Evolutionary conservation across 176 grass and related monocot species (phyloP), one percentile per base, ranked within the genome.

Genomic region (Rhynchospora breviuscula): DNA sequence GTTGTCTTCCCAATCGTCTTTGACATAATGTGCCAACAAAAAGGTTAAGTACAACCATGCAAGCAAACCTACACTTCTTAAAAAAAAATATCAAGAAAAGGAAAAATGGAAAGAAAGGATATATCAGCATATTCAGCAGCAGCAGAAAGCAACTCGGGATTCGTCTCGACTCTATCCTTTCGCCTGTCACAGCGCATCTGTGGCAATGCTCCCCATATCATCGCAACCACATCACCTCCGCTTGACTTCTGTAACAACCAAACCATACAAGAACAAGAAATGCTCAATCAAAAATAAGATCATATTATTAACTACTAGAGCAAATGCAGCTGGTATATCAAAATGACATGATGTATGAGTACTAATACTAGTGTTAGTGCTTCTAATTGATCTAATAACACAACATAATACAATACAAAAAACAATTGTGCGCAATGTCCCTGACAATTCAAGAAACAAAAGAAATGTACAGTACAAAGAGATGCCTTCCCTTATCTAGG

Each of bases 81-180:
- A 3, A 29, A n/a, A 19, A 82, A 25, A 89, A 85, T 4, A 78
- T 4, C 85, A 72, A 83, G 0, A 62, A 3, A 44, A 45, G 2
- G 2, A 13, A 6, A 13, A n/a, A 54, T 43, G 74, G 8, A 62
- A 12, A 43, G 54, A 53, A 92, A 89, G 94, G 94, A 97, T 97
- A 97, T 94, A 60, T 99, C 96, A 53, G 96, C 96, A 82, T 99
- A 88, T 53, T 88, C 89, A 26, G 96, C 83, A 8, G 96, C 93
- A 22, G 91, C 96, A 71, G 93, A 90, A 43, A 99, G 89, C 69
- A 99, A 83, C 85, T 95, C 96, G 8, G 96, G 96, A 77, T 99
- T 99, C 72, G 94, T 94, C 91, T 99, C 96, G n/a, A 99, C 93
- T 45, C 96, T 88, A 86, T 99, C 96, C 79, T 99, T 99, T 56